These are phyloP conservation scores for Lepidium didymum DNA, from an alignment of 345 rosid species.

Conservation along the genomic window DNA sequence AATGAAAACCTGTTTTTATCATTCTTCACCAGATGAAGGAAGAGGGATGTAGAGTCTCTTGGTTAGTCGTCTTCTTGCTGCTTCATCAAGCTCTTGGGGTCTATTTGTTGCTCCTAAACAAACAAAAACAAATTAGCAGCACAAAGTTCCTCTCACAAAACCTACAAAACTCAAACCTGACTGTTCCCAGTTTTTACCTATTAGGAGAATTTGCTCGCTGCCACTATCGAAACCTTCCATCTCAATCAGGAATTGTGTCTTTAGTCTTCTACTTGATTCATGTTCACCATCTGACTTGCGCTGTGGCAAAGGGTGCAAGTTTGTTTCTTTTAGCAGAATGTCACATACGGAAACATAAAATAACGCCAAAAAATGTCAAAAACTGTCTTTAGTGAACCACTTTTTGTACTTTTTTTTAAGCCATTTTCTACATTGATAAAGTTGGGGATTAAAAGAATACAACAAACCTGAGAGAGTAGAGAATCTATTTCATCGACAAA, in stretches of 20 bases:
- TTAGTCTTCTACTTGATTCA: conserved; percentile 91
- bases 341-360: not conserved
- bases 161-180: not conserved
- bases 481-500: conserved; percentile 98
- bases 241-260: conserved; percentile 93
- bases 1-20: conserved; percentile 3
- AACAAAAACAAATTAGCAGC: not conserved
- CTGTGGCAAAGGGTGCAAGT: conserved; percentile 37
- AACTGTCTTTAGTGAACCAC: conserved; percentile 27
- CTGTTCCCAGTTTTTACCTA: conserved; percentile 46
- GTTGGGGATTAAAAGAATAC: not conserved
- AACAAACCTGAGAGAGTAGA: conserved; percentile 82
- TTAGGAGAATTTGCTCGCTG: conserved; percentile 86
- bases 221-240: conserved; percentile 96
- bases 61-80: conserved; percentile 90
- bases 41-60: conserved; percentile 92
- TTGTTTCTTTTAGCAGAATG: conserved; percentile 9
- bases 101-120: conserved; percentile 90
- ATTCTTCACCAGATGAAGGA: conserved; percentile 70
- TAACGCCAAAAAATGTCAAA: conserved; percentile 37
- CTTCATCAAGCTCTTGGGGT: conserved; percentile 98
- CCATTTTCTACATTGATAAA: not conserved
- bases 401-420: not conserved
- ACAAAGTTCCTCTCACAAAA: not conserved
- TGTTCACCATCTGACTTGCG: conserved; percentile 99